Base-by-base conservation (phyloP, 2,329 filamentous ascomycete species). In the Chaetomium olivaceum region DNA sequence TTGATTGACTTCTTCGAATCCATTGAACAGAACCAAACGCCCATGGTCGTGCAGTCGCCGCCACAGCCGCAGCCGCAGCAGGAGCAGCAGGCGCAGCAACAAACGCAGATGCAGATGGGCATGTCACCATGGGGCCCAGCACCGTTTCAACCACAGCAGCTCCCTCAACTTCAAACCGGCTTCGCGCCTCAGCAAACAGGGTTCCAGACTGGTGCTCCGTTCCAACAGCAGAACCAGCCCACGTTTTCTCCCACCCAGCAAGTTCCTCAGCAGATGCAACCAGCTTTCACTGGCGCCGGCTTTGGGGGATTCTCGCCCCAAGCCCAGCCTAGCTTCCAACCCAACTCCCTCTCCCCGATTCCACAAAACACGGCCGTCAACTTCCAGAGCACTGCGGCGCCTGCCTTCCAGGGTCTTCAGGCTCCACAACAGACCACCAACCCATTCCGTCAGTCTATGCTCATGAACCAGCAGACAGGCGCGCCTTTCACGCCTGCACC, bases 1-100 rank as follows among this genome's bases (percentile, higher is more conserved):
- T 82, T 96, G 67, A 98, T 96, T 74, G 95, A 94, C 80, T 97
- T 96, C 78, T 97, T 97, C 76, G 94, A 90, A 74, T 93, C 92
- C 6, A 97, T 96, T 73, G 93, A 97, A 74, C 88, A 92, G 74
- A 93, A 93, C 69, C 92, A 95, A 76, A 91, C 91, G 60, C 82
- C 89, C 1, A 86, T 91, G 83, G 83, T 78, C 46, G 74, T 77
- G 1, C 82, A 84, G 69, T 73, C 81, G 21, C 77, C 78, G 48
- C 68, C 77, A 1, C 79, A 79, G 61, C 74, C 75, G 46, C 71
- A 69, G n/a, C 72, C 67, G 77, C 64, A 80, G 60, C 77, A 76
- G 25, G 73, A 73, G 29, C 75, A 78, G 46, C 71, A 78, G 48
- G 78, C 79, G 31, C 75, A 66, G 61, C 69, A 68, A 27, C 72